Conservation (phyloP, 2,329 filamentous ascomycete species). For the Phialophora verrucosa region DNA sequence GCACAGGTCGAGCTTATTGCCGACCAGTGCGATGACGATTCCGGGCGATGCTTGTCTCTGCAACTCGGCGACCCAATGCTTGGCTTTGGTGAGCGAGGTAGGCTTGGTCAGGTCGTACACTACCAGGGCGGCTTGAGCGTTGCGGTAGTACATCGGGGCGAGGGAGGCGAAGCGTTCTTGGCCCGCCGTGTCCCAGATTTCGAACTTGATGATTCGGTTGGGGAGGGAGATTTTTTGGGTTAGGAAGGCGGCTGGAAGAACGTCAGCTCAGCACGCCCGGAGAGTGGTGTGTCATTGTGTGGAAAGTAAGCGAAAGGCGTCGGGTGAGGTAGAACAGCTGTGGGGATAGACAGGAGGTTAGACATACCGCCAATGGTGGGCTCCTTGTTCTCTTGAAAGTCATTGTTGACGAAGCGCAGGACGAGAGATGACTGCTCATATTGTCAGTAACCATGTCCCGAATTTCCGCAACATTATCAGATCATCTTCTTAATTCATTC, state of each 20-base stretch:
- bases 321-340: neutral
- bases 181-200: conserved; percentile 98
- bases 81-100: conserved; percentile 92
- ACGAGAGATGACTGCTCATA: conserved; percentile 85
- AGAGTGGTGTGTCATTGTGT: neutral
- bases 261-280: conserved; percentile 19
- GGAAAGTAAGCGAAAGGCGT: neutral
- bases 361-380: conserved; percentile 91
- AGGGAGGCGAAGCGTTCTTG: conserved; percentile 97
- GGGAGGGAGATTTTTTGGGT: conserved; percentile 98
- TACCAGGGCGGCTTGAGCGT: conserved; percentile 94
- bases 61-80: conserved; percentile 98
- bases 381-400: conserved; percentile 99
- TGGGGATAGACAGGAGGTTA: conserved; percentile 4
- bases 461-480: conserved; percentile 5
- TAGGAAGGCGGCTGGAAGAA: conserved; percentile 79
- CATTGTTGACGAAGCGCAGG: conserved; percentile 98
- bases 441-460: conserved; percentile 27
- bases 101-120: conserved; percentile 99
- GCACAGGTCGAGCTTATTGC: conserved; percentile 93
- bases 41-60: conserved; percentile 94
- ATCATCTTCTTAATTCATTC: conserved; percentile 3
- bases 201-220: conserved; percentile 85
- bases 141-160: conserved; percentile 99
- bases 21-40: conserved; percentile 95